Conservation (phyloP, 2,329 filamentous ascomycete genomes). For the Immersiporthe knoxdaviesiana region DNA sequence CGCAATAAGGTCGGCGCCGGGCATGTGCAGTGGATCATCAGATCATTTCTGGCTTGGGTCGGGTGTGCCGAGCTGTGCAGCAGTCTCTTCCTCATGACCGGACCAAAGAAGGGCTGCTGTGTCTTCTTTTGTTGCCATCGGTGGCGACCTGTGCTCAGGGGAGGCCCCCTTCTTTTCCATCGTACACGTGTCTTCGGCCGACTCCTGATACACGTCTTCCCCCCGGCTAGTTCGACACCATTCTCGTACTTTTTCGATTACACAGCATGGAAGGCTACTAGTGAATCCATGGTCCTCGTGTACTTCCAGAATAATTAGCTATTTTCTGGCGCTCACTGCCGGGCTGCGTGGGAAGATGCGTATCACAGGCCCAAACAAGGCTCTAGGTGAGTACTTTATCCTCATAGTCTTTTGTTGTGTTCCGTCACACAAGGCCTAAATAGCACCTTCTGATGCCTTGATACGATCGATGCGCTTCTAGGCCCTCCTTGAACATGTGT, state of each 20-base stretch:
- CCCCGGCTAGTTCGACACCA: background rate
- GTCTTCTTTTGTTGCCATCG: background rate
- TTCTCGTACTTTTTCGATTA: background rate
- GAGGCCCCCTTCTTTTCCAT: background rate
- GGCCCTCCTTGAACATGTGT: background rate
- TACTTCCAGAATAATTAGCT: background rate
- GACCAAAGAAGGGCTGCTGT: background rate
- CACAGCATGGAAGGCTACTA: constrained; percentile 2
- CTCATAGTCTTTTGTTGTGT: background rate
- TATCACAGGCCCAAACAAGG: background rate
- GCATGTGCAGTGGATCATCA: background rate
- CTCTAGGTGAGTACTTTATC: background rate
- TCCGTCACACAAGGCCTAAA: background rate
- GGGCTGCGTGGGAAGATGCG: background rate
- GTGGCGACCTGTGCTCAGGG: background rate
- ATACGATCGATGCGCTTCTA: background rate
- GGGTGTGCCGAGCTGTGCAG: constrained; percentile 29
- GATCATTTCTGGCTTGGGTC: constrained; percentile 24
- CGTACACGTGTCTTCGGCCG: background rate
- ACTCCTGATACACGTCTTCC: background rate
- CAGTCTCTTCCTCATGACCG: constrained; percentile 5
- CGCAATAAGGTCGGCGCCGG: background rate
- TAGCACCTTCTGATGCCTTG: background rate
- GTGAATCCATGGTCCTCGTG: background rate
- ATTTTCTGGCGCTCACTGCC: background rate